A percentile compares a stretch with the other conserved stretches of the same genome.
Evolutionary conservation across 176 grass and related monocot species (phyloP).

Genomic region (Carex myosuroides): DNA sequence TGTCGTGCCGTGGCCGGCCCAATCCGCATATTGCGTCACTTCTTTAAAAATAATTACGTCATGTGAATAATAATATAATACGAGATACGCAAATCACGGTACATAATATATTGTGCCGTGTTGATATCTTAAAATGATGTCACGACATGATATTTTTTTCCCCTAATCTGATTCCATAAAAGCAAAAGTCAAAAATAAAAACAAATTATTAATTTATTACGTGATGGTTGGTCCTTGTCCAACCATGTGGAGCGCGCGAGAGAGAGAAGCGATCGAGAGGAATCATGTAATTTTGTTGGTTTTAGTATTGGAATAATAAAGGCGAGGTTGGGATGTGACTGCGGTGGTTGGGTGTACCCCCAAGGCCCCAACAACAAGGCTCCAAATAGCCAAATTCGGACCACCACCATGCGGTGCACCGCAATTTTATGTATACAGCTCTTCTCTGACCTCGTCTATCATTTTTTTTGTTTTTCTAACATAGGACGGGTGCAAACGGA

Average conservation of each 20-base stretch:
- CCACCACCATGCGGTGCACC: background rate
- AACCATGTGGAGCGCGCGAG: too few relatives aligned
- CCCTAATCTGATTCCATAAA: too few relatives aligned
- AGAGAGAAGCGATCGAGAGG: too few relatives aligned
- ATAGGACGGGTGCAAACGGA: background rate
- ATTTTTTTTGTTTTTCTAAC: background rate
- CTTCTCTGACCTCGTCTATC: background rate
- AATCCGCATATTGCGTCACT: too few relatives aligned
- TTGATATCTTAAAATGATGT: too few relatives aligned
- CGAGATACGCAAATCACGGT: too few relatives aligned
- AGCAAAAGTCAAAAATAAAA: background rate
- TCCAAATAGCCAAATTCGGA: background rate
- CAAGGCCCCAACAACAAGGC: too few relatives aligned
- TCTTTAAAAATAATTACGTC: too few relatives aligned
- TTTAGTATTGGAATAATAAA: background rate
- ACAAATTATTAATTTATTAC: background rate
- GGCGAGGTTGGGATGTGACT: background rate
- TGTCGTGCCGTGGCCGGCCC: too few relatives aligned
- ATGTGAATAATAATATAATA: too few relatives aligned
- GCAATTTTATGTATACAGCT: background rate
- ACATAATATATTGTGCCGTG: too few relatives aligned
- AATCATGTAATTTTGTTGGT: constrained; percentile 1
- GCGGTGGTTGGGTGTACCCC: background rate
- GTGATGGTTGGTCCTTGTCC: background rate
- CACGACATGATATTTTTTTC: too few relatives aligned